Conservation (phyloP, 148 eudicot species). For the Cornus kousa region DNA sequence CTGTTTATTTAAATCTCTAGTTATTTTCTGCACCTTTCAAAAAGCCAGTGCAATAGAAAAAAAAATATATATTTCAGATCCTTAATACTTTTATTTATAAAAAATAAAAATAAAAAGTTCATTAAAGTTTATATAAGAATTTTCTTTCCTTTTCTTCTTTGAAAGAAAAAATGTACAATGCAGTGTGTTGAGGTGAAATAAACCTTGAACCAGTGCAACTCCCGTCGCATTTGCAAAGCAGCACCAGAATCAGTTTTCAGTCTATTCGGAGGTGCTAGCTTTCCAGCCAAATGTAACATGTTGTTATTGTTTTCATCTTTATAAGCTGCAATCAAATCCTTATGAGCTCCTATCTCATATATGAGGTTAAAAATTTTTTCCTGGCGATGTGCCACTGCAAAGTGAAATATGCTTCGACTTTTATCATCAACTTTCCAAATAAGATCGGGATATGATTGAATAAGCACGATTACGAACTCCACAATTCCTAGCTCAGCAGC, state of each 20-base stretch:
- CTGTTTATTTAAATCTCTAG: neutral
- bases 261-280: constrained; percentile 17
- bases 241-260: constrained; percentile 30
- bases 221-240: constrained; percentile 37
- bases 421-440: constrained; percentile 25
- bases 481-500: constrained; percentile 19
- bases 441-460: constrained; percentile 24
- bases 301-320: constrained; percentile 3
- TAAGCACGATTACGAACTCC: constrained; percentile 19
- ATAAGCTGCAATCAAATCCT: constrained; percentile 14
- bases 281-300: constrained; percentile 40
- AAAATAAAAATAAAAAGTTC: neutral
- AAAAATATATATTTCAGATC: neutral
- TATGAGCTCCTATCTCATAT: constrained; percentile 16
- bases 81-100: too few relatives aligned
- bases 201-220: constrained; percentile 31
- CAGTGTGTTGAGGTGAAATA: neutral
- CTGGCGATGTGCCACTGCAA: constrained; percentile 29
- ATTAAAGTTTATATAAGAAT: neutral
- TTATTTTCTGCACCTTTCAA: neutral
- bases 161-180: neutral
- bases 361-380: constrained; percentile 28
- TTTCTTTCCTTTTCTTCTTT: too few relatives aligned
- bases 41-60: neutral
- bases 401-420: constrained; percentile 23